Percentiles rank a stretch among this genome's conserved stretches.
These are phyloP conservation scores for Chaetomidium leptoderma DNA, from an alignment of 495 filamentous ascomycete genomes.

Conservation along the genomic window DNA sequence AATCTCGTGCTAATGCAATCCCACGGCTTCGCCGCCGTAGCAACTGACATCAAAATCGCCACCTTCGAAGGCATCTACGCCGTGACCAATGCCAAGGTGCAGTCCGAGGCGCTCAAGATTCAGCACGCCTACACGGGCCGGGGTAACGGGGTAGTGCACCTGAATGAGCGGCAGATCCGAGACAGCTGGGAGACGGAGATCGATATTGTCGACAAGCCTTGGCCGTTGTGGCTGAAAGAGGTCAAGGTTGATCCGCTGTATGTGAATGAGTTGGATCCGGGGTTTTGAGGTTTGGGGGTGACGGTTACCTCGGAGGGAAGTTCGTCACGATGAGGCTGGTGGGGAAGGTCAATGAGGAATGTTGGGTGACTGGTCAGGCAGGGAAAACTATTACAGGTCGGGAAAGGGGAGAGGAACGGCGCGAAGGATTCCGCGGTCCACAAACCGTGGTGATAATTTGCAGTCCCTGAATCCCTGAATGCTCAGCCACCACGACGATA, in stretches of 20 bases:
- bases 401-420: no score
- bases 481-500: no score
- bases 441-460: no score
- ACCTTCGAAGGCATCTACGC: constrained; percentile 47
- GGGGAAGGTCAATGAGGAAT: no score
- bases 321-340: no score
- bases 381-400: no score
- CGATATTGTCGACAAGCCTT: constrained; percentile 30
- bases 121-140: constrained; percentile 5
- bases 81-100: constrained; percentile 41
- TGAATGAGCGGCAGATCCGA: constrained; percentile 30
- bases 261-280: constrained; percentile 6
- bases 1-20: constrained; percentile 45
- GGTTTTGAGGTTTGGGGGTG: no score
- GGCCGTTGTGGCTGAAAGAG: constrained; percentile 44
- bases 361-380: no score
- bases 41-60: constrained; percentile 34
- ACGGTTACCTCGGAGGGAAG: no score
- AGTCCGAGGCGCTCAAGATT: constrained; percentile 30
- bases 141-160: constrained; percentile 22
- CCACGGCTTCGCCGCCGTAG: constrained; percentile 47
- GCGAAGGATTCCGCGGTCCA: no score
- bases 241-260: constrained; percentile 28
- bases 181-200: constrained; percentile 24
- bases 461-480: no score